Percentiles rank a stretch among this genome's conserved stretches.
phyloP scores from a whole-genome alignment of 2,329 filamentous ascomycete species.

The Colletotrichum sp. region DNA sequence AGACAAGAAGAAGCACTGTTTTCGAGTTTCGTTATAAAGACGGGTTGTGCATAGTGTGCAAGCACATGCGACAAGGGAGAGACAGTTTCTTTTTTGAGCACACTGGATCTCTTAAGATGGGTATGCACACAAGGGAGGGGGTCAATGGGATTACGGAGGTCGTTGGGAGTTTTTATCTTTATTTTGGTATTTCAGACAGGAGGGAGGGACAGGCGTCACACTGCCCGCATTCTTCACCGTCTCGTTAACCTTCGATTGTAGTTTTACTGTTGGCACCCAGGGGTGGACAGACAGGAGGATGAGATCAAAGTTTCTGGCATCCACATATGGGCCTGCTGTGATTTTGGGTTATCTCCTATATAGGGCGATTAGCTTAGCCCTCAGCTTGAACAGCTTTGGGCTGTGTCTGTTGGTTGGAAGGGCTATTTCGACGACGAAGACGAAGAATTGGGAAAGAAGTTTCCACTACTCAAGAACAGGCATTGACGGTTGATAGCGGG shows the following conservation, averaged over 20 bases:
- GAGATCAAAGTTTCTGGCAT: neutral
- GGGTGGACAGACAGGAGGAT: neutral
- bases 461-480: neutral
- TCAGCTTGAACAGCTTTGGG: neutral
- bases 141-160: neutral
- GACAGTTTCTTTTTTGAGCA: neutral
- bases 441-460: neutral
- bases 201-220: neutral
- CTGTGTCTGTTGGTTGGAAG: neutral
- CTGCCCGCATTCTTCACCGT: neutral
- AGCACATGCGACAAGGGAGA: neutral
- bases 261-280: neutral
- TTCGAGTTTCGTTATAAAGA: neutral
- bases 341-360: neutral
- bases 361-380: neutral
- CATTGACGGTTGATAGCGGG: neutral
- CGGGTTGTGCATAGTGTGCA: neutral
- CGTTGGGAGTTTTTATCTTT: conserved; percentile 9
- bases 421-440: neutral
- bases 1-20: neutral
- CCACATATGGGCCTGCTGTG: neutral
- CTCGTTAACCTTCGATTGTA: conserved; percentile 14
- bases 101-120: neutral
- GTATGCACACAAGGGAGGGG: neutral
- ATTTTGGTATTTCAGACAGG: neutral